Evolutionary conservation across 2,329 filamentous ascomycete species (phyloP).

Genomic region (Clarireedia hainanense): DNA sequence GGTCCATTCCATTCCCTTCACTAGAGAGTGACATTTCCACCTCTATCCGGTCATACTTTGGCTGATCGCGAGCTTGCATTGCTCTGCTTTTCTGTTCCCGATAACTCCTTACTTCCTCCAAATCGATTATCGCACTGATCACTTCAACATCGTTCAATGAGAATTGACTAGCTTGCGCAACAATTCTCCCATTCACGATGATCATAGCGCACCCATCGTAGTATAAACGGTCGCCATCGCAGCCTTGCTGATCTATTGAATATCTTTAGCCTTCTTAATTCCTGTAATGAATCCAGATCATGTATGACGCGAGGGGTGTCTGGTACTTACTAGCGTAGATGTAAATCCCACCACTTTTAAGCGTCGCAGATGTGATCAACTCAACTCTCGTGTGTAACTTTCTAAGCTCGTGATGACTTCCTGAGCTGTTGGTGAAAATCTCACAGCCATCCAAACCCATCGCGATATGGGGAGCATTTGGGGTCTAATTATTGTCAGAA

Average conservation of each 20-base stretch:
- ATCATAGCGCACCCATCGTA: conserved; percentile 53
- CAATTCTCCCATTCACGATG: conserved; percentile 49
- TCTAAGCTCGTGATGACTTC: conserved; percentile 58
- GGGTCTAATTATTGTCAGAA: conserved; percentile 27
- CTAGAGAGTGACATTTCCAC: conserved; percentile 37
- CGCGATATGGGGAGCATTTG: conserved; percentile 37
- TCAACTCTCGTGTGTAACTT: conserved; percentile 58
- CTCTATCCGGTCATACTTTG: conserved; percentile 34
- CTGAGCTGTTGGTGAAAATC: conserved; percentile 63
- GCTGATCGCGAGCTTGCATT: conserved; percentile 18
- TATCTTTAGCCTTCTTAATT: too few relatives aligned
- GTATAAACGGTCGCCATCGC: conserved; percentile 49
- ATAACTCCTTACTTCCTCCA: conserved; percentile 62
- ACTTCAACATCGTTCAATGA: conserved; percentile 53
- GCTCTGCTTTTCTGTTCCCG: conserved; percentile 32
- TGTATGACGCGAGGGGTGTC: too few relatives aligned
- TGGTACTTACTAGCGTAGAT: conserved; percentile 41
- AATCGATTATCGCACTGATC: conserved; percentile 55
- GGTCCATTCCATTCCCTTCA: conserved; percentile 35
- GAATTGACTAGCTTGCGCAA: conserved; percentile 47
- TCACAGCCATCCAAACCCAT: conserved; percentile 65
- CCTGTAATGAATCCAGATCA: too few relatives aligned
- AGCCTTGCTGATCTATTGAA: conserved; percentile 42
- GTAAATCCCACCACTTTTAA: conserved; percentile 52
- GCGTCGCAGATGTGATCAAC: conserved; percentile 59